Evolutionary conservation across 306 rosid genomes (phyloP).

Genomic region (Casuarina cunninghamiana): DNA sequence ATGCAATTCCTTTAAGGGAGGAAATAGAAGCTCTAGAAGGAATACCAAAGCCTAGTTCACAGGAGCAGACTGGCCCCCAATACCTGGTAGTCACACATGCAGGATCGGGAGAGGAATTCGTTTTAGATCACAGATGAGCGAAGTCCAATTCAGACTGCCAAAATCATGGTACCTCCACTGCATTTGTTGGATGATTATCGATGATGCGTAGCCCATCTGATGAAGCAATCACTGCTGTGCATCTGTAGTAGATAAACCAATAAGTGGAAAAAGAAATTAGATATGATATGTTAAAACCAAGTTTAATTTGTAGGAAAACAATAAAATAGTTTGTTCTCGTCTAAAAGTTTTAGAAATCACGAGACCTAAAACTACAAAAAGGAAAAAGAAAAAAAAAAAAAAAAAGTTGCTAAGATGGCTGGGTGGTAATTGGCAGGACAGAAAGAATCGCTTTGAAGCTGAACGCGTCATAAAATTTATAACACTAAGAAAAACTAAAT

Average conservation of each 20-base stretch:
- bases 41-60: not conserved
- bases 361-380: too few relatives aligned
- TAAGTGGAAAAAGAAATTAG: not conserved
- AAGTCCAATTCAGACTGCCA: not conserved
- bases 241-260: conserved; percentile 27
- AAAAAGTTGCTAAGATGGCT: too few relatives aligned
- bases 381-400: too few relatives aligned
- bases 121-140: too few relatives aligned
- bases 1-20: not conserved
- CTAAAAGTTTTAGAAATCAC: not conserved
- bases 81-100: too few relatives aligned
- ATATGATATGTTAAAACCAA: not conserved
- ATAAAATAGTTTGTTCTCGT: not conserved
- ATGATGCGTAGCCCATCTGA: conserved; percentile 31
- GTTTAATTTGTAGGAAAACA: not conserved
- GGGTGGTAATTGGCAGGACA: too few relatives aligned
- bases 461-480: too few relatives aligned
- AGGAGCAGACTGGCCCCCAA: not conserved
- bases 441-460: too few relatives aligned
- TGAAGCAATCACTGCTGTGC: conserved; percentile 45
- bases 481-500: too few relatives aligned
- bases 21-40: not conserved
- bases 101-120: too few relatives aligned
- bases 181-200: conserved; percentile 37
- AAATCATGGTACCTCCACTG: conserved; percentile 21